Evolutionary conservation across 2,329 filamentous ascomycete genomes (phyloP).

Genomic region (Sordariomycetes sp.): DNA sequence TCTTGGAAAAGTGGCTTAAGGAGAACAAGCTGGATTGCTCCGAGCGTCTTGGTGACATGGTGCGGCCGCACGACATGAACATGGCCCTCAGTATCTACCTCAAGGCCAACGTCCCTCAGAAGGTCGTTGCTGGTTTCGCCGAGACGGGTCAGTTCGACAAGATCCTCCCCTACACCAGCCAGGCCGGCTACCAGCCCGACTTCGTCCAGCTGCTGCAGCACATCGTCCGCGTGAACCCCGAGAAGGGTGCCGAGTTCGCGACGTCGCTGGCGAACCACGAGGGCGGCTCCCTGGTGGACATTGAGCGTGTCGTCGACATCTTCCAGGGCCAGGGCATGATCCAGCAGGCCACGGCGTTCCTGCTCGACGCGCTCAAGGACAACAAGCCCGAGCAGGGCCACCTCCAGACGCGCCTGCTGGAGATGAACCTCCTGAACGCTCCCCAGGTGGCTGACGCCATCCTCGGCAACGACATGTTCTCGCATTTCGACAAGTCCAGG

Average conservation of each 20-base stretch:
- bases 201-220: constrained; percentile 88
- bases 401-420: constrained; percentile 85
- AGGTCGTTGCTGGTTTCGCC: constrained; percentile 89
- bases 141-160: constrained; percentile 96
- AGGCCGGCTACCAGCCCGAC: constrained; percentile 86
- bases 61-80: constrained; percentile 79
- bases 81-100: constrained; percentile 84
- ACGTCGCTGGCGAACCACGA: constrained; percentile 86
- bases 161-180: constrained; percentile 82
- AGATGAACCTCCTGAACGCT: constrained; percentile 96
- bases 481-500: constrained; percentile 84
- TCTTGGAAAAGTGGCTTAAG: constrained; percentile 95
- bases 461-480: constrained; percentile 96
- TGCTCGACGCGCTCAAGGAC: constrained; percentile 88
- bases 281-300: constrained; percentile 75
- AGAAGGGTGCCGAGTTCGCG: constrained; percentile 92
- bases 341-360: constrained; percentile 95
- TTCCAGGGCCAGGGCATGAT: constrained; percentile 98
- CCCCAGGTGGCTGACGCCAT: constrained; percentile 98
- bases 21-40: constrained; percentile 95
- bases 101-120: constrained; percentile 80
- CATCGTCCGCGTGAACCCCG: constrained; percentile 80
- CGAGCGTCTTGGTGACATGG: constrained; percentile 90
- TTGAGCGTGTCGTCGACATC: constrained; percentile 91
- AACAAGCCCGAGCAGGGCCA: constrained; percentile 90